These are phyloP conservation scores for Aureoboletus auriporus DNA, from an alignment of 768 basidiomycete species.

Conservation along the genomic window DNA sequence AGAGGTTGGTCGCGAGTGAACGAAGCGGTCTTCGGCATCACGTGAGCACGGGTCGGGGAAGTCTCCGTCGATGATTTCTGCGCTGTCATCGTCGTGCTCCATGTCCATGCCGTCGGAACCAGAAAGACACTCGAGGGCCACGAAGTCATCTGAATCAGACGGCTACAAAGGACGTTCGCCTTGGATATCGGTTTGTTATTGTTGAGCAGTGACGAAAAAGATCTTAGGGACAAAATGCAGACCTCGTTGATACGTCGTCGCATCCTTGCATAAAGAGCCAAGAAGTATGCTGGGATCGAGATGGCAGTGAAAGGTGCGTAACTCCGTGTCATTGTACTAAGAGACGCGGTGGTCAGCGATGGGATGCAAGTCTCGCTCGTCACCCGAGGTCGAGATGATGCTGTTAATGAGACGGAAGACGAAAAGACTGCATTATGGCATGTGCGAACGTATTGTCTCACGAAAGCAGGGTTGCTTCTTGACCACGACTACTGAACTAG, in stretches of 20 bases:
- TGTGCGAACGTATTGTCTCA: no score
- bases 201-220: constrained; percentile 14
- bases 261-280: constrained; percentile 84
- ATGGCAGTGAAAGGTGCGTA: constrained; percentile 96
- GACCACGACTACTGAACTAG: no score
- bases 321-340: no score
- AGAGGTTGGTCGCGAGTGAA: constrained; percentile 48
- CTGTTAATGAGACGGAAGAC: no score
- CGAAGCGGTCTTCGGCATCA: constrained; percentile 47
- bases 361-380: no score
- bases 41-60: constrained; percentile 23
- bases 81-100: constrained; percentile 48
- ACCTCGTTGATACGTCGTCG: constrained; percentile 70
- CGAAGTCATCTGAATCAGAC: constrained; percentile 62
- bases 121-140: constrained; percentile 80
- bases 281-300: constrained; percentile 97
- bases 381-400: no score
- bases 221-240: constrained; percentile 24
- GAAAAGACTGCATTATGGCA: no score
- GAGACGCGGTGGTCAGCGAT: no score
- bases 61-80: constrained; percentile 25
- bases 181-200: constrained; percentile 73
- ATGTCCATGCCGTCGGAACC: constrained; percentile 69
- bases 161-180: constrained; percentile 87
- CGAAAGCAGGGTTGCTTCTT: no score